Conservation (phyloP, 2,329 filamentous ascomycete species). For the Scolecobasidium constrictum region DNA sequence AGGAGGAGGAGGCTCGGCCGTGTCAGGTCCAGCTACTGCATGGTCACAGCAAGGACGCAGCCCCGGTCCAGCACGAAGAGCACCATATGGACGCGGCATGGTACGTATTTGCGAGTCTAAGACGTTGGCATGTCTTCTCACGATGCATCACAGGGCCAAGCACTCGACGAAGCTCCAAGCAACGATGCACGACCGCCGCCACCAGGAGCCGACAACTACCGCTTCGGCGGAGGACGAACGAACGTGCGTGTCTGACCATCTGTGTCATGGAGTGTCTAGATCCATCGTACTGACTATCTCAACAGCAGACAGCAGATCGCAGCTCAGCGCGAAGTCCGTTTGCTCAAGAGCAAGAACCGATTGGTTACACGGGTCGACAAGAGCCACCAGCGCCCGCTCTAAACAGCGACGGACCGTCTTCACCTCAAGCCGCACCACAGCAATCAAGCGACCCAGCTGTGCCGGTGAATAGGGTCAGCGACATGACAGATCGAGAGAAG, state of each 20-base stretch:
- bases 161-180: slow-evolving; percentile 32
- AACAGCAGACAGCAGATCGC: not conserved
- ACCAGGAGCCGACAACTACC: slow-evolving; percentile 42
- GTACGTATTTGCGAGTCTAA: not conserved
- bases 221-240: slow-evolving; percentile 44
- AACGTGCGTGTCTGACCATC: not conserved
- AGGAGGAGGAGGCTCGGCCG: slow-evolving; percentile 44
- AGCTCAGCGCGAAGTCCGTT: slow-evolving; percentile 5
- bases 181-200: no score
- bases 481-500: slow-evolving; percentile 50
- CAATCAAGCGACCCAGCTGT: slow-evolving; percentile 19
- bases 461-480: slow-evolving; percentile 28
- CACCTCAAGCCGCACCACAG: slow-evolving; percentile 23
- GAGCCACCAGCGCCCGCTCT: slow-evolving; percentile 19
- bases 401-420: slow-evolving; percentile 15
- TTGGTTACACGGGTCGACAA: slow-evolving; percentile 12
- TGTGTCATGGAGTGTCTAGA: no score
- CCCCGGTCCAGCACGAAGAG: slow-evolving; percentile 42
- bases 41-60: slow-evolving; percentile 13
- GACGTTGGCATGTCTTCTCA: slow-evolving; percentile 22
- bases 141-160: slow-evolving; percentile 16
- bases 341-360: slow-evolving; percentile 3
- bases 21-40: slow-evolving; percentile 13
- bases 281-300: no score
- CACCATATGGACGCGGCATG: slow-evolving; percentile 17